phyloP scores from a whole-genome alignment of 208 protist genomes.

The Wallacemonas collosoma region DNA sequence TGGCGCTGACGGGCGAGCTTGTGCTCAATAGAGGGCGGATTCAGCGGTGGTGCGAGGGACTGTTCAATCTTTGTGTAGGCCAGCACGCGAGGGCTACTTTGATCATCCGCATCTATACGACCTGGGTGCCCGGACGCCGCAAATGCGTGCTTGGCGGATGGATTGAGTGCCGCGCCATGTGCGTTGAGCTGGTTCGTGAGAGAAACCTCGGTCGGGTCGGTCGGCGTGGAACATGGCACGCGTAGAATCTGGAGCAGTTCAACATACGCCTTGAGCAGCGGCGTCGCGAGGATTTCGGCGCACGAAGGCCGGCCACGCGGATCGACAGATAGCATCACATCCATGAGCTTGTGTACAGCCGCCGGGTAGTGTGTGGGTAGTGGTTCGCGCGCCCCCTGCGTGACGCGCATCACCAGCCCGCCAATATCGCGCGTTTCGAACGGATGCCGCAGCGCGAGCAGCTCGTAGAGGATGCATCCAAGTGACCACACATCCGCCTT shows the following conservation, averaged over 20 bases:
- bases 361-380: constrained; percentile 71
- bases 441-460: constrained; percentile 82
- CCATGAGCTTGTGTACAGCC: constrained; percentile 52
- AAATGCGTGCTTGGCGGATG: constrained; percentile 2
- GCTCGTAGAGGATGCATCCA: constrained; percentile 92
- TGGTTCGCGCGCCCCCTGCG: constrained; percentile 58
- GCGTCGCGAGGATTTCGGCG: constrained; percentile 61
- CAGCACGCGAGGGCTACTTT: constrained; percentile 2
- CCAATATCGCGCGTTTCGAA: constrained; percentile 82
- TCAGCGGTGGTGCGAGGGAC: constrained; percentile 25
- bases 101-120: not conserved
- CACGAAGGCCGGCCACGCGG: constrained; percentile 55
- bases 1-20: constrained; percentile 25
- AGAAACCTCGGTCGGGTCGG: constrained; percentile 32
- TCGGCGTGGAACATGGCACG: constrained; percentile 26
- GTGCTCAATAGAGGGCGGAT: constrained; percentile 52
- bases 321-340: constrained; percentile 65
- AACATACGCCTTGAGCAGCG: constrained; percentile 55
- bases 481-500: constrained; percentile 92
- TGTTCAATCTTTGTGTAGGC: constrained; percentile 33
- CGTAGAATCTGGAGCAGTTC: constrained; percentile 35
- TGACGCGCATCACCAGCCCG: constrained; percentile 78
- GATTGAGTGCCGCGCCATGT: constrained; percentile 19
- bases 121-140: not conserved
- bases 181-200: constrained; percentile 36